Base-by-base conservation (phyloP, 805 yeast genomes). In the Pichia exigua region DNA sequence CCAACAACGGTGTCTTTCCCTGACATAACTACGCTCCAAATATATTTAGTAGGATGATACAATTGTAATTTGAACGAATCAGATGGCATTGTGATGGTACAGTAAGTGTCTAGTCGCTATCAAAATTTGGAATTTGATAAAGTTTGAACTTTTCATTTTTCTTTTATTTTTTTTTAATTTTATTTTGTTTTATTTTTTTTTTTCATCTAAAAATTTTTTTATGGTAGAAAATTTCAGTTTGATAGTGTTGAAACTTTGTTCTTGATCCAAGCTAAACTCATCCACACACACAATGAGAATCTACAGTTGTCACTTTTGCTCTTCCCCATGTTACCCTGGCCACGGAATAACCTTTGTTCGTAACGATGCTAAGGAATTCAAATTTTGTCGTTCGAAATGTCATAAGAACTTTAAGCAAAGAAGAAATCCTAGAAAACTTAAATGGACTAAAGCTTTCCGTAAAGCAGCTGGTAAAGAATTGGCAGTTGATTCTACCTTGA, bases 381-480 rank as follows among this genome's bases (percentile, higher is more conserved):
- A 96, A 63, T 94, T 94, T 75, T 94, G 99, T 61, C 88, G 97
- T 68, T 90, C 98, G 55, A 94, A 94, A 69, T 94, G 99, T 75
- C 99, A 94, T 74, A 89, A 91, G 69, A 85, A 90, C 51, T 94
- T 94, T 82, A 94, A 94, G 70, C 95, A 90, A 75, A 90, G 96
- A 77, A 85, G 99, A 73, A 94, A 94, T 75, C 99, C 99, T 62
- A 85, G 99, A 75, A 94, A 94, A 72, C 82, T 91, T 72, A 87
- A 81, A 73, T 94, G 99, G 99, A 94, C 99, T 51, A 94, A 94
- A 71, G 98, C 99, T 1, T 94, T 94, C 79, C 83, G 99, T 74
- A 94, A 94, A 71, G 95, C 98, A 56, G 98, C 98, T 44, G 99
- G 99, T 64, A 94, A 94, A 71, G 99, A 94, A 69, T 80, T 94